phyloP scores from a whole-genome alignment of 495 filamentous ascomycete species.

The Aspergillus leporis region DNA sequence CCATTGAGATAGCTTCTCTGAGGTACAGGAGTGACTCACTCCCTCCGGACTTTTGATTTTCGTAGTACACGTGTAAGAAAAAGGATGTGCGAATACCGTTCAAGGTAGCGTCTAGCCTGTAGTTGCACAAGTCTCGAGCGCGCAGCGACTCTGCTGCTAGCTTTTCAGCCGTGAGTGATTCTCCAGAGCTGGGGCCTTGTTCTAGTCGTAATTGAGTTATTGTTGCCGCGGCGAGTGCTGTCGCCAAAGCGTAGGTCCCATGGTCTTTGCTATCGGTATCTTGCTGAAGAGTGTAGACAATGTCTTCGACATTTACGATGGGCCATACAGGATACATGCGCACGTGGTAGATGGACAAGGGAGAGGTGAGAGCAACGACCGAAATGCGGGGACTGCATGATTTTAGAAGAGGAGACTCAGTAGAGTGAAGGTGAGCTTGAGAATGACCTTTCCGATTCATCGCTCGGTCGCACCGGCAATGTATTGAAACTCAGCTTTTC shows the following conservation, averaged over 20 bases:
- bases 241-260: conserved; percentile 43
- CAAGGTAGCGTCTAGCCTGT: conserved; percentile 19
- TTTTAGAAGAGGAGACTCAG: not conserved
- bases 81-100: conserved; percentile 39
- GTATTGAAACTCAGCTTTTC: not conserved
- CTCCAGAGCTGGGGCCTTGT: conserved; percentile 14
- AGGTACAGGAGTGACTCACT: conserved; percentile 41
- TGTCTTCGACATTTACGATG: conserved; percentile 41
- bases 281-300: conserved; percentile 35
- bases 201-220: conserved; percentile 45
- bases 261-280: conserved; percentile 28
- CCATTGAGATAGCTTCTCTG: conserved; percentile 45
- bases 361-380: conserved; percentile 20
- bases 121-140: conserved; percentile 14
- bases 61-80: conserved; percentile 49
- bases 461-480: not conserved
- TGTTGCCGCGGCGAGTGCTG: conserved; percentile 44
- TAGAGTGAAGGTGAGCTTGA: not conserved
- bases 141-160: conserved; percentile 19
- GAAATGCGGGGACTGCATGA: conserved; percentile 24
- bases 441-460: conserved; percentile 2
- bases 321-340: conserved; percentile 52
- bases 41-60: conserved; percentile 42
- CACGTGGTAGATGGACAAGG: conserved; percentile 41
- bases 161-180: conserved; percentile 26